Evolutionary conservation across 768 basidiomycete genomes (phyloP).

Genomic region (Pholiota microspora): DNA sequence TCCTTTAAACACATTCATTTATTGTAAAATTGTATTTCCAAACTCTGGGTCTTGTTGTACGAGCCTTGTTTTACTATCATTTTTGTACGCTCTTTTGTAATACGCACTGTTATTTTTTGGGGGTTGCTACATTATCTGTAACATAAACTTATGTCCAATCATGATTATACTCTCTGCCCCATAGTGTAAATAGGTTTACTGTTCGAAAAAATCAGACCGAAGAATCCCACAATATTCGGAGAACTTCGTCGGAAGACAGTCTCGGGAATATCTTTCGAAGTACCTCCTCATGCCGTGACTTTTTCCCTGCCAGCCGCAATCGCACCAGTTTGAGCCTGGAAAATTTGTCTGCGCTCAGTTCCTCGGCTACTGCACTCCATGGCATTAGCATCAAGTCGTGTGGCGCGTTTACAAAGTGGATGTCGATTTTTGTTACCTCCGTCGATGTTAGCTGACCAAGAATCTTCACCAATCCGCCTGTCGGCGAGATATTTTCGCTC

Average conservation of each 20-base stretch:
- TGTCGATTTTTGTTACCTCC: not conserved
- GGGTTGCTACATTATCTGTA: not conserved
- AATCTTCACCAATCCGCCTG: not conserved
- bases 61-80: too few relatives aligned
- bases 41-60: too few relatives aligned
- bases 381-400: slow-evolving; percentile 5
- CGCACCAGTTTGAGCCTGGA: not conserved
- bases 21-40: too few relatives aligned
- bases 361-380: not conserved
- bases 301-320: not conserved
- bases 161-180: too few relatives aligned
- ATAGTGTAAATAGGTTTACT: too few relatives aligned
- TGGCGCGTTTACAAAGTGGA: slow-evolving; percentile 5
- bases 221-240: slow-evolving; percentile 2
- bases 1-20: too few relatives aligned
- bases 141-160: not conserved
- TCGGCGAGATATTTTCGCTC: not conserved
- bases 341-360: slow-evolving; percentile 2
- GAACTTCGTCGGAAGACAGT: not conserved
- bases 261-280: not conserved
- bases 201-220: not conserved
- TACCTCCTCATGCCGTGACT: not conserved
- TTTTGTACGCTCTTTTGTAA: too few relatives aligned
- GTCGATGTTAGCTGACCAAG: not conserved
- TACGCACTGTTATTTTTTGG: too few relatives aligned